These are phyloP conservation scores for Astrephomene gubernaculifera DNA, from an alignment of 139 green algal genomes.

Conservation along the genomic window DNA sequence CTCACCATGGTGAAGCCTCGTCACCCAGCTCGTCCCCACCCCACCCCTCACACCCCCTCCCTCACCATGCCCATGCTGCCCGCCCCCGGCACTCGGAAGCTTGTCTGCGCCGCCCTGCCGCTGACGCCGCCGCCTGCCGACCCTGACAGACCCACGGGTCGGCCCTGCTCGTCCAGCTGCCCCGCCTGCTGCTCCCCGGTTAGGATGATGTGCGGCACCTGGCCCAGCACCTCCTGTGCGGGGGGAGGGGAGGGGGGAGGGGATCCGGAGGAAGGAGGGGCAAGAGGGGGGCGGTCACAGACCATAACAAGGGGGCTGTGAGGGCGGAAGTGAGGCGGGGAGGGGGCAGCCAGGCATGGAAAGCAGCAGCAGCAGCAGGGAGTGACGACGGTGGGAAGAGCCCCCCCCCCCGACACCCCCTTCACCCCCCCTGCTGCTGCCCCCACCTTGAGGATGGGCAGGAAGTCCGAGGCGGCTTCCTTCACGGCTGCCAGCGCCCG, in stretches of 20 bases:
- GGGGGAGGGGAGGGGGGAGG: neutral
- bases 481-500: slow-evolving; percentile 39
- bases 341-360: no score
- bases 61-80: slow-evolving; percentile 47
- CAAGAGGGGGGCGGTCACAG: neutral
- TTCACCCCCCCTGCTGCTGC: neutral
- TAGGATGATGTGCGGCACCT: slow-evolving; percentile 47
- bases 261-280: no score
- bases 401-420: neutral
- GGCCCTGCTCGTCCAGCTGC: neutral
- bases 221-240: slow-evolving; percentile 58
- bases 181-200: slow-evolving; percentile 15
- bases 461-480: slow-evolving; percentile 59
- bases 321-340: neutral
- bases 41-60: no score
- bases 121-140: neutral
- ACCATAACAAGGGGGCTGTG: neutral
- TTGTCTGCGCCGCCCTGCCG: slow-evolving; percentile 1
- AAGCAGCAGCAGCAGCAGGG: neutral
- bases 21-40: no score
- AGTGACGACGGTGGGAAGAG: neutral
- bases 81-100: slow-evolving; percentile 18
- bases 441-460: slow-evolving; percentile 63
- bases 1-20: no score
- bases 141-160: neutral